Evolutionary conservation across 1,284 basidiomycete species (phyloP).

Genomic region (Moniliella sp.): DNA sequence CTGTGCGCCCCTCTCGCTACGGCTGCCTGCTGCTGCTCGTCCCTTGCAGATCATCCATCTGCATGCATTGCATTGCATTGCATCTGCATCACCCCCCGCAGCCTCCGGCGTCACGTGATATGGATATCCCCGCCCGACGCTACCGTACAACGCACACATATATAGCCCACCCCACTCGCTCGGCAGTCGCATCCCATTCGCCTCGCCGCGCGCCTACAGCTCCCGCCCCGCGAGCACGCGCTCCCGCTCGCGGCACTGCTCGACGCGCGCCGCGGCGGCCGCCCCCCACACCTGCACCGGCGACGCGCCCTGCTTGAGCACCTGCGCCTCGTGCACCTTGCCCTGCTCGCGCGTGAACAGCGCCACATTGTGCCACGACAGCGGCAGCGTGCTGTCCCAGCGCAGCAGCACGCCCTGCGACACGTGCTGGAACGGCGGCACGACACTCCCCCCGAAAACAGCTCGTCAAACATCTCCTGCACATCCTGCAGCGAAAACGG

Average conservation of each 20-base stretch:
- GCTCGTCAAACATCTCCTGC: conserved; percentile 23
- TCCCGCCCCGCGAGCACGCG: background rate
- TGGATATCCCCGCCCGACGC: no score
- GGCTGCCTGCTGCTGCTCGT: no score
- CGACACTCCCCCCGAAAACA: conserved; percentile 22
- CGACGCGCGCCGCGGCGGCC: conserved; percentile 4
- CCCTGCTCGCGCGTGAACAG: conserved; percentile 19
- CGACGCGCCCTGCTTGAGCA: conserved; percentile 12
- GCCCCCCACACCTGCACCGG: conserved; percentile 26
- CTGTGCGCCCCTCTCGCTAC: no score
- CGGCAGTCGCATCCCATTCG: no score
- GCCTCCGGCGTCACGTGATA: no score
- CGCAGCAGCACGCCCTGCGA: conserved; percentile 10
- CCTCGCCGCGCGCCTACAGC: no score
- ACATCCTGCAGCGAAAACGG: conserved; percentile 26
- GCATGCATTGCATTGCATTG: no score
- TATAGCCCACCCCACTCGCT: no score
- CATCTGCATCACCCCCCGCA: no score
- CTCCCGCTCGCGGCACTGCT: background rate
- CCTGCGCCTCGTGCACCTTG: conserved; percentile 17
- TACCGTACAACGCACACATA: no score
- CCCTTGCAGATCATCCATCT: no score
- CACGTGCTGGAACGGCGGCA: conserved; percentile 20
- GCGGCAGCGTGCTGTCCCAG: conserved; percentile 24
- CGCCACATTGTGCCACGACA: conserved; percentile 24